phyloP scores from a whole-genome alignment of 495 filamentous ascomycete species.

The Xylaria longipes region DNA sequence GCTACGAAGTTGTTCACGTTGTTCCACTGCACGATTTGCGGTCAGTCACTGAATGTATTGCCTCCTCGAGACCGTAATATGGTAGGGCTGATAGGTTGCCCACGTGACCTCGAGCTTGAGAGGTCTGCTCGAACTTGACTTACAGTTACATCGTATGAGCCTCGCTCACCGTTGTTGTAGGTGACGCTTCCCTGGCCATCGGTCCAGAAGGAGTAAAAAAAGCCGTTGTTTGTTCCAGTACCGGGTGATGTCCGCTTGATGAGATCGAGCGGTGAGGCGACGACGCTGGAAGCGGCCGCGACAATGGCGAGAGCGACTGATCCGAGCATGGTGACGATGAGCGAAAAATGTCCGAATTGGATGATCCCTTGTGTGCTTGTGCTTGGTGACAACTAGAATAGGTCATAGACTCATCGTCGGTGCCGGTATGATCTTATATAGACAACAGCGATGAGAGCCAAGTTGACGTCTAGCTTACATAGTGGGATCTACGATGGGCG shows the following conservation, averaged over 20 bases:
- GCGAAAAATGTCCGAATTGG: not conserved
- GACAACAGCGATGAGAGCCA: not conserved
- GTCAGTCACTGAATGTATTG: not conserved
- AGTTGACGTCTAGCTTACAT: not conserved
- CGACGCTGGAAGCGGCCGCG: conserved; percentile 42
- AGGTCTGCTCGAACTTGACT: not conserved
- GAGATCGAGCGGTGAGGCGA: conserved; percentile 50
- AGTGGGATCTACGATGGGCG: not conserved
- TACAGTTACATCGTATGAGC: conserved; percentile 59
- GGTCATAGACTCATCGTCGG: not conserved
- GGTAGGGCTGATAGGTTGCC: not conserved
- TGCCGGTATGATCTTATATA: conserved; percentile 14
- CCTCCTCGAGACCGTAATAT: not conserved
- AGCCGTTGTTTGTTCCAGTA: conserved; percentile 61
- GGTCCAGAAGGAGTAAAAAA: conserved; percentile 72
- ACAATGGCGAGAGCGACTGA: conserved; percentile 46
- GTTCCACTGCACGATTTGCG: conserved; percentile 46
- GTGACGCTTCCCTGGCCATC: conserved; percentile 61
- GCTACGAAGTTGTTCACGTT: conserved; percentile 68
- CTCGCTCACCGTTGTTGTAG: conserved; percentile 64
- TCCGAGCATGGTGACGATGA: conserved; percentile 34
- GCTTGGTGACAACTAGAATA: not conserved
- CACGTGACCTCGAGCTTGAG: not conserved
- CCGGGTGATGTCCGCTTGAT: conserved; percentile 44
- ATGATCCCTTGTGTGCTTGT: not conserved